A percentile compares a stretch with the other conserved stretches of the same genome.
Evolutionary conservation across 1,139 yeast species (phyloP).

Genomic region (Candida smagusa): DNA sequence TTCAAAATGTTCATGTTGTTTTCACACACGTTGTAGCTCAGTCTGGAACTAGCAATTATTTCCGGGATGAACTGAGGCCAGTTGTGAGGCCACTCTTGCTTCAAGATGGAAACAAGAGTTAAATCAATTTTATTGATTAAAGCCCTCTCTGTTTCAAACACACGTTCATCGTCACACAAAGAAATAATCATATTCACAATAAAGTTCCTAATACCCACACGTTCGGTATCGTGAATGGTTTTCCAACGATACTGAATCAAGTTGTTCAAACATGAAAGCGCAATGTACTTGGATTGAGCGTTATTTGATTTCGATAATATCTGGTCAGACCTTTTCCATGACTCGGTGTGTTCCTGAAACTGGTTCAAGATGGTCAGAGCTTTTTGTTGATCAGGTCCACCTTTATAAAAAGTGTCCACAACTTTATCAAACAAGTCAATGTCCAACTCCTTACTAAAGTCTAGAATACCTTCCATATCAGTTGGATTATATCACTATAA

Average conservation of each 20-base stretch:
- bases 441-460: conserved; percentile 82
- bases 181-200: conserved; percentile 91
- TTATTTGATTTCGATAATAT: conserved; percentile 76
- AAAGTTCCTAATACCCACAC: conserved; percentile 86
- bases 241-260: conserved; percentile 93
- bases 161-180: conserved; percentile 81
- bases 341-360: conserved; percentile 92
- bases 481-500: neutral
- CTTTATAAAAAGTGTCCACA: conserved; percentile 83
- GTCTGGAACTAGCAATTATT: conserved; percentile 76
- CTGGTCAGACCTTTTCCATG: conserved; percentile 93
- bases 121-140: conserved; percentile 90
- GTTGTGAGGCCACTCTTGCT: conserved; percentile 98
- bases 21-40: conserved; percentile 91
- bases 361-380: conserved; percentile 84
- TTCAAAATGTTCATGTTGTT: conserved; percentile 92
- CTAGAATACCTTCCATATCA: conserved; percentile 83
- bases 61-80: conserved; percentile 99
- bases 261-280: conserved; percentile 84
- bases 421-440: conserved; percentile 75
- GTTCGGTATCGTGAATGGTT: conserved; percentile 79
- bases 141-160: conserved; percentile 72
- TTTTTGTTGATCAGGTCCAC: conserved; percentile 75
- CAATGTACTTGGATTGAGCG: conserved; percentile 89
- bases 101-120: conserved; percentile 87